Conservation (phyloP, 1,139 yeast species). For the Debaryomyces sp. region DNA sequence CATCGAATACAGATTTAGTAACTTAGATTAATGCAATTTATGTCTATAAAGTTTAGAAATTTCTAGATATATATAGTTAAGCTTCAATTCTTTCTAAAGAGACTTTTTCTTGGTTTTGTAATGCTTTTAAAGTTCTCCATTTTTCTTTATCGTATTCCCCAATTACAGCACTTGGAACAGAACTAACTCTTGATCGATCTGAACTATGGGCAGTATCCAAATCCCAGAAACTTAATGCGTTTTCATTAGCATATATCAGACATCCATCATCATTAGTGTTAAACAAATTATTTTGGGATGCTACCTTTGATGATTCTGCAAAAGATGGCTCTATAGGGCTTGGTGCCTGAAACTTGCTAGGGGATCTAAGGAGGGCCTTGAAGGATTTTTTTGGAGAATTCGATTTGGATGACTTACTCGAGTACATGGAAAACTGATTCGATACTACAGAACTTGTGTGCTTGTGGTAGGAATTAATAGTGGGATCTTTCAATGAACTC, state of each 20-base stretch:
- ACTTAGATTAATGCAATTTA: slow-evolving; percentile 1
- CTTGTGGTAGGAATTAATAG: slow-evolving; percentile 18
- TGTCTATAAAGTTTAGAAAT: slow-evolving; percentile 1
- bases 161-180: slow-evolving; percentile 60
- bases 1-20: slow-evolving; percentile 1
- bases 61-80: not conserved
- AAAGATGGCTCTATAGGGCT: not conserved
- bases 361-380: slow-evolving; percentile 21
- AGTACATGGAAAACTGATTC: slow-evolving; percentile 31
- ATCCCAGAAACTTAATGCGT: slow-evolving; percentile 31
- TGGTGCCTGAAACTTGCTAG: slow-evolving; percentile 2
- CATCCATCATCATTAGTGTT: not conserved
- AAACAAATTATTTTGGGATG: not conserved
- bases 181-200: slow-evolving; percentile 45
- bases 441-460: slow-evolving; percentile 35
- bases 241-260: not conserved
- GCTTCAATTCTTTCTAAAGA: not conserved
- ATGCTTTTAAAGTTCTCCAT: slow-evolving; percentile 55
- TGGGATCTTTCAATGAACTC: slow-evolving; percentile 4
- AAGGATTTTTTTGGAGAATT: slow-evolving; percentile 35
- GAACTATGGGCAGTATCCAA: slow-evolving; percentile 41
- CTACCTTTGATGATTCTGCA: not conserved
- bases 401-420: slow-evolving; percentile 30
- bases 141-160: slow-evolving; percentile 69
- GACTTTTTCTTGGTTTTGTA: slow-evolving; percentile 18